Conservation (phyloP, 495 filamentous ascomycete genomes). For the Daldinia childiae region DNA sequence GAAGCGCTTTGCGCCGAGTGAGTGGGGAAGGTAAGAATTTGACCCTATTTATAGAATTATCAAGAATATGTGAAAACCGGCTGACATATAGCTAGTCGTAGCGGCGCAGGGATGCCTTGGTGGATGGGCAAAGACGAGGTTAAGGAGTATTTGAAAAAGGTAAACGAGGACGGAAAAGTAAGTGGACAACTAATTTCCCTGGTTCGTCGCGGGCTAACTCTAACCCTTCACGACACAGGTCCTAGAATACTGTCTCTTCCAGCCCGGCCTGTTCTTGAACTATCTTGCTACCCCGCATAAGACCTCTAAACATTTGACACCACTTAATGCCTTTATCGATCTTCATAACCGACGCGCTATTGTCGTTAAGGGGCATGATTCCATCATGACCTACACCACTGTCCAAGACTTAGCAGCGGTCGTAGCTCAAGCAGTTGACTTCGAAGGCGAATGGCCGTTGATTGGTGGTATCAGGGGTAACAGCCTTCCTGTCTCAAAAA, state of each 20-base stretch:
- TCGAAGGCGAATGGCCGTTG: conserved; percentile 64
- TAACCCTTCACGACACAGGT: conserved; percentile 48
- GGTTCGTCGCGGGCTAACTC: neutral
- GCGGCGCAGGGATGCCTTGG: conserved; percentile 51
- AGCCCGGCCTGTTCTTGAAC: conserved; percentile 63
- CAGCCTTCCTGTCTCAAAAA: conserved; percentile 50
- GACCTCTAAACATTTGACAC: conserved; percentile 59
- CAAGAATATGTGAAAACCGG: neutral
- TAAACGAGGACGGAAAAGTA: conserved; percentile 63
- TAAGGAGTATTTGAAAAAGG: conserved; percentile 58
- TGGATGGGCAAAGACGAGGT: conserved; percentile 59
- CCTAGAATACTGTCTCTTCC: conserved; percentile 68
- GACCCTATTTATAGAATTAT: neutral
- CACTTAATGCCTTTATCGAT: conserved; percentile 55
- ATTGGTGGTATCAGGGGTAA: conserved; percentile 63
- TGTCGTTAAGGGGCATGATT: conserved; percentile 56
- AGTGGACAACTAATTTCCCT: neutral
- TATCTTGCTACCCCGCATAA: conserved; percentile 62
- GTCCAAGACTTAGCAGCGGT: conserved; percentile 58
- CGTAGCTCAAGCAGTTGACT: conserved; percentile 62
- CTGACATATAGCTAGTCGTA: neutral
- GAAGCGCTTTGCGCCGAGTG: conserved; percentile 63
- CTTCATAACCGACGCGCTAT: conserved; percentile 61
- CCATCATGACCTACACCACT: conserved; percentile 57
- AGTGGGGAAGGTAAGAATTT: conserved; percentile 51